A percentile compares a stretch with the other conserved stretches of the same genome.
phyloP scores from a whole-genome alignment of 208 protist species.

The Leishmania amazonensis region DNA sequence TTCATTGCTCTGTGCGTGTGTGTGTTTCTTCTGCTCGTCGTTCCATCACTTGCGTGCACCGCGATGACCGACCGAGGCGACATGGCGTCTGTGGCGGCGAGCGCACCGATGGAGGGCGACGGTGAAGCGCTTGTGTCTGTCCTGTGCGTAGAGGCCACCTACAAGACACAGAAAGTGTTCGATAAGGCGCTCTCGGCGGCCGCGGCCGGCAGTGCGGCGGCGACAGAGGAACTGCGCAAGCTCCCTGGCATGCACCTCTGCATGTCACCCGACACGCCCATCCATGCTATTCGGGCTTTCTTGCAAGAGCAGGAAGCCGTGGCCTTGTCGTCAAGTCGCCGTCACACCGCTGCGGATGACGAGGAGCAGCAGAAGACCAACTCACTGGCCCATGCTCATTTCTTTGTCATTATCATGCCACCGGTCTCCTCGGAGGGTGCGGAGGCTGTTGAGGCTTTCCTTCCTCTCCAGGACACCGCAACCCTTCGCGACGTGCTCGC shows the following conservation, averaged over 20 bases:
- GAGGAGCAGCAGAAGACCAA: neutral
- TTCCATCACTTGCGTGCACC: neutral
- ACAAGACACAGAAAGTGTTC: slow-evolving; percentile 13
- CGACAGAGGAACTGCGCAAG: slow-evolving; percentile 13
- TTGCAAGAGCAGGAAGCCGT: slow-evolving; percentile 16
- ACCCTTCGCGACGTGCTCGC: slow-evolving; percentile 24
- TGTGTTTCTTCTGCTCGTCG: neutral
- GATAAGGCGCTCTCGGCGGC: neutral
- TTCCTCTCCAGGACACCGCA: slow-evolving; percentile 16
- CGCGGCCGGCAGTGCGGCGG: neutral
- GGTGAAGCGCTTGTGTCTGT: slow-evolving; percentile 13
- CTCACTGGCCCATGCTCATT: slow-evolving; percentile 21
- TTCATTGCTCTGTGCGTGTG: neutral
- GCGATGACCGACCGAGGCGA: slow-evolving; percentile 5
- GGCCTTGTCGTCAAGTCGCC: neutral
- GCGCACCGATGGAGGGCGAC: slow-evolving; percentile 1
- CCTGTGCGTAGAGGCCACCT: slow-evolving; percentile 23
- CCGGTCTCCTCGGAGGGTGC: neutral
- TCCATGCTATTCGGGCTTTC: slow-evolving; percentile 21
- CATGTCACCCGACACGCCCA: slow-evolving; percentile 22
- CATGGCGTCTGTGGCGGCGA: slow-evolving; percentile 27
- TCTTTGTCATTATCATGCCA: slow-evolving; percentile 20
- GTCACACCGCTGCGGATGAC: too few relatives aligned
- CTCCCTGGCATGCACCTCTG: slow-evolving; percentile 20
- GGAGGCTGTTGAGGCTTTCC: slow-evolving; percentile 1